A percentile compares a stretch with the other conserved stretches of the same genome.
Evolutionary conservation across 2,329 filamentous ascomycete species (phyloP).

Genomic region (Aplosporella prunicola): DNA sequence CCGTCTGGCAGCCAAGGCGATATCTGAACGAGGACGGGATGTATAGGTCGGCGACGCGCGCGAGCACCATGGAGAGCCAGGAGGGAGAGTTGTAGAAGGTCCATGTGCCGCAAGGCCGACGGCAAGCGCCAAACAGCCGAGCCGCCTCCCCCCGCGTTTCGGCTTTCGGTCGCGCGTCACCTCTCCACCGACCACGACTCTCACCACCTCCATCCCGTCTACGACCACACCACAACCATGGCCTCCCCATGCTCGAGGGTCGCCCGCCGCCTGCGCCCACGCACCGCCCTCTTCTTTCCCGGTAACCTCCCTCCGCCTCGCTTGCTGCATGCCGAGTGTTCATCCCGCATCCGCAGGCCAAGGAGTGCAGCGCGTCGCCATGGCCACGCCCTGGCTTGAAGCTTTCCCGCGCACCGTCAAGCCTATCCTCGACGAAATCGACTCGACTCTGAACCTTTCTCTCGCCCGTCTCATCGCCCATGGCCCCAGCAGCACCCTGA

Average conservation of each 20-base stretch:
- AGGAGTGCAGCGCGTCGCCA: constrained; percentile 81
- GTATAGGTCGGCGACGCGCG: too few species aligned
- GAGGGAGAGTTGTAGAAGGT: too few species aligned
- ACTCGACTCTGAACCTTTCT: constrained; percentile 62
- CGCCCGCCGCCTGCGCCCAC: constrained; percentile 17
- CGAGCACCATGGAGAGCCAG: too few species aligned
- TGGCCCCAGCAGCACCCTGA: constrained; percentile 68
- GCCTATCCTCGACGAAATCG: constrained; percentile 77
- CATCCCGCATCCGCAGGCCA: constrained; percentile 59
- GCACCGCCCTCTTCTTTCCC: constrained; percentile 32
- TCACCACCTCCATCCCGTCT: not conserved
- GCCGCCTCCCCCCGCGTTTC: too few species aligned
- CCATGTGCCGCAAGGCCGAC: too few species aligned
- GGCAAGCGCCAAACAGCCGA: too few species aligned
- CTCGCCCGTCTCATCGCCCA: constrained; percentile 70
- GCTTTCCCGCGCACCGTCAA: constrained; percentile 71
- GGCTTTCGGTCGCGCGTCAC: too few species aligned
- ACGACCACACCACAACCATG: constrained; percentile 2
- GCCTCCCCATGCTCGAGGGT: not conserved
- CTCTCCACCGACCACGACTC: not conserved
- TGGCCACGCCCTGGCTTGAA: constrained; percentile 77
- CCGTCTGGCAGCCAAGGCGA: too few species aligned
- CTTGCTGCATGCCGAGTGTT: constrained; percentile 3
- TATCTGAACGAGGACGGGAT: too few species aligned
- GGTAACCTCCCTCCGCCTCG: constrained; percentile 16